Evolutionary conservation across 441 rosid genomes (phyloP).

Genomic region (Populus tomentosa): DNA sequence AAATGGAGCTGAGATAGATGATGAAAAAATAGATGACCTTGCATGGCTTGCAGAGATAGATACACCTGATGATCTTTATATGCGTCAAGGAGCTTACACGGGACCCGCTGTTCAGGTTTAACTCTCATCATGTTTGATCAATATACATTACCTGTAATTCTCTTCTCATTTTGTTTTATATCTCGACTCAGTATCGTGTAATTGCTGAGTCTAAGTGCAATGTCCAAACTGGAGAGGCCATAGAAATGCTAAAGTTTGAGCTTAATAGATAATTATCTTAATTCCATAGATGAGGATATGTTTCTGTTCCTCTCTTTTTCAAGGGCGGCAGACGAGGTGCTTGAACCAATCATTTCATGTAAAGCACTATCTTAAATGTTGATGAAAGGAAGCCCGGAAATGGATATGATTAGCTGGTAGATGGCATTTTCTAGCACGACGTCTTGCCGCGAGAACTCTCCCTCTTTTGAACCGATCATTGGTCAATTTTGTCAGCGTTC

Average conservation of each 20-base stretch:
- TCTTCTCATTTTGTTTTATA: background rate
- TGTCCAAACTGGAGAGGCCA: background rate
- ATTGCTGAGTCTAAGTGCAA: background rate
- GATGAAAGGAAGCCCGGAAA: background rate
- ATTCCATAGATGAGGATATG: background rate
- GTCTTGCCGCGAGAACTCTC: background rate
- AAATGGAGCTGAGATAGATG: conserved; percentile 30
- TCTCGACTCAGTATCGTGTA: background rate
- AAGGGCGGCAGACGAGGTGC: background rate
- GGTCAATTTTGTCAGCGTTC: background rate
- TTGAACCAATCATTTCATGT: background rate
- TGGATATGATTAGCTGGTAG: background rate
- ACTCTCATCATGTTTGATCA: conserved; percentile 8
- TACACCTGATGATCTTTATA: conserved; percentile 63
- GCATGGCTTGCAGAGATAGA: conserved; percentile 84
- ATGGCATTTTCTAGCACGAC: background rate
- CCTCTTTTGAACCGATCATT: background rate
- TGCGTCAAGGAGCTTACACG: conserved; percentile 53
- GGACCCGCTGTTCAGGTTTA: conserved; percentile 56
- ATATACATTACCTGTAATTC: background rate
- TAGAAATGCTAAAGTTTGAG: background rate
- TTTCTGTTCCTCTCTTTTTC: background rate
- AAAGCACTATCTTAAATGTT: background rate
- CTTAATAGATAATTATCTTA: background rate
- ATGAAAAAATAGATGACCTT: conserved; percentile 54